These are phyloP conservation scores for Fusarium sororula DNA, from an alignment of 2,329 filamentous ascomycete genomes.

Conservation along the genomic window DNA sequence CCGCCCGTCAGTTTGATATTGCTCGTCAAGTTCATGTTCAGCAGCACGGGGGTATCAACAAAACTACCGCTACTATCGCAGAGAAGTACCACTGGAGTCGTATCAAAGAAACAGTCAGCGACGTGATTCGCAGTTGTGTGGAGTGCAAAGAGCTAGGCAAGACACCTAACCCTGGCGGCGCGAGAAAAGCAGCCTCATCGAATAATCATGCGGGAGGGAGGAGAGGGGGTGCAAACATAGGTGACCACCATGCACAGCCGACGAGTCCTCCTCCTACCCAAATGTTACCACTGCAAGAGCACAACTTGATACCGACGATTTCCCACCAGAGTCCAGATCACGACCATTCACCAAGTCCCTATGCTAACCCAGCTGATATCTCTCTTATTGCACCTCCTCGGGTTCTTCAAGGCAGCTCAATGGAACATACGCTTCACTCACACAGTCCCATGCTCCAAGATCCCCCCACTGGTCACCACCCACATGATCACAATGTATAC, in stretches of 20 bases:
- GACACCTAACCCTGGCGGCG: constrained; percentile 50
- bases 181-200: constrained; percentile 28
- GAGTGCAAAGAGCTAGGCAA: constrained; percentile 87
- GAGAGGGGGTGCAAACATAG: constrained; percentile 8
- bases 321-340: constrained; percentile 39
- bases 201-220: constrained; percentile 4
- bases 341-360: constrained; percentile 49
- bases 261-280: constrained; percentile 28
- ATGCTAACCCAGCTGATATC: constrained; percentile 60
- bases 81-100: constrained; percentile 97
- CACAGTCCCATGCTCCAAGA: constrained; percentile 46
- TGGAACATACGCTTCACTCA: constrained; percentile 41
- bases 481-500: constrained; percentile 48
- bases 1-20: constrained; percentile 89
- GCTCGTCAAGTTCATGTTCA: constrained; percentile 77
- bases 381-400: constrained; percentile 53
- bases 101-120: constrained; percentile 96
- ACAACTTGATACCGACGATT: constrained; percentile 41
- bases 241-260: constrained; percentile 25
- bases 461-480: constrained; percentile 42
- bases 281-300: constrained; percentile 45
- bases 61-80: constrained; percentile 93
- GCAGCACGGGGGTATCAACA: constrained; percentile 94
- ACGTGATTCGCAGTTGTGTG: constrained; percentile 90
- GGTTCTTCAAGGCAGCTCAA: constrained; percentile 45